Conservation (phyloP, 2,329 filamentous ascomycete genomes). For the Trichoderma cornu-damae region DNA sequence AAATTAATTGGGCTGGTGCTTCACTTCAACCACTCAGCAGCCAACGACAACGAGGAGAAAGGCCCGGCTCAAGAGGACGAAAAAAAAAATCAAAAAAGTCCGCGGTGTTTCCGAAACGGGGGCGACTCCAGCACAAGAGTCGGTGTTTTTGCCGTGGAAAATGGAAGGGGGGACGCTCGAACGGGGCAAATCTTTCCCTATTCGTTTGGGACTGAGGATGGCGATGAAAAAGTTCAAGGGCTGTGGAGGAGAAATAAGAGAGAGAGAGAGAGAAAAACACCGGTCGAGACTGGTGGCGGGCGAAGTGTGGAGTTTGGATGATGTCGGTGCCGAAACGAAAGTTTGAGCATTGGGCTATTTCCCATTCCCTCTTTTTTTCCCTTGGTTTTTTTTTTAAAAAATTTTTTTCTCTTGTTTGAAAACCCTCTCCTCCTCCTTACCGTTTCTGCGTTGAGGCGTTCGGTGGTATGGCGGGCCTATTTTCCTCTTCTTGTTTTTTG, state of each 20-base stretch:
- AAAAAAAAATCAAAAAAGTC: slow-evolving; percentile 5
- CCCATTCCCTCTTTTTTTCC: background rate
- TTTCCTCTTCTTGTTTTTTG: too few relatives aligned
- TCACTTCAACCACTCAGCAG: slow-evolving; percentile 11
- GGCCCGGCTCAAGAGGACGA: background rate
- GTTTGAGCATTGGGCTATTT: background rate
- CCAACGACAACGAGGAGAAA: too few relatives aligned
- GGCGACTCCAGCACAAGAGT: background rate
- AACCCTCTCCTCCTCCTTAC: background rate
- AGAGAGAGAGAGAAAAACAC: background rate
- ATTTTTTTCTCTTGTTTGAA: background rate
- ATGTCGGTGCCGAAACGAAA: background rate
- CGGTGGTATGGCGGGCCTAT: background rate
- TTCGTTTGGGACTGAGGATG: background rate
- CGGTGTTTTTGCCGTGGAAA: background rate
- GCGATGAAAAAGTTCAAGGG: background rate
- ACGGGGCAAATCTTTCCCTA: too few relatives aligned
- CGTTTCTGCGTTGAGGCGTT: background rate
- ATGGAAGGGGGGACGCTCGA: too few relatives aligned
- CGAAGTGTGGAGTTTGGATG: background rate
- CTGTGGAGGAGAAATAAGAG: background rate
- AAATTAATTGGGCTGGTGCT: slow-evolving; percentile 14
- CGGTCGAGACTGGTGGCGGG: background rate
- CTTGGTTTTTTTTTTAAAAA: background rate
- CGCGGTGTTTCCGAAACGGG: slow-evolving; percentile 16